Conservation (phyloP, 176 grass and related monocot species). For the Lolium multiflorum region DNA sequence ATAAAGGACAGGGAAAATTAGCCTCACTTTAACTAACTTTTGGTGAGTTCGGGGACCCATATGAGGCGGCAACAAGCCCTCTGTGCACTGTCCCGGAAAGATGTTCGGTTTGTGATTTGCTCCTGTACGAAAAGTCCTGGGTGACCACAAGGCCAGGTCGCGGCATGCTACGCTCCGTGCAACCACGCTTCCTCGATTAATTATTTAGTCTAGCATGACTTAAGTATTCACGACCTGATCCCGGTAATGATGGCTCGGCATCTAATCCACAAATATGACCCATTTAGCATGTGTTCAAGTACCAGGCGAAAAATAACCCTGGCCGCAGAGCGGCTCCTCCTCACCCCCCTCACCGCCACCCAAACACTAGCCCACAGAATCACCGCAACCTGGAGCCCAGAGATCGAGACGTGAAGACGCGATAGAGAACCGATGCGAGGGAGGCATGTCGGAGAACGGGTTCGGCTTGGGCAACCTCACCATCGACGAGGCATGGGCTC, state of each 20-base stretch:
- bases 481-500: too few species aligned
- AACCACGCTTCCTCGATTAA: background rate
- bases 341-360: too few species aligned
- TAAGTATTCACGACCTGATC: too few species aligned
- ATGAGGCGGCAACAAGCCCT: constrained; percentile 2
- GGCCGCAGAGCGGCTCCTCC: too few species aligned
- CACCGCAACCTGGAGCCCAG: too few species aligned
- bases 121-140: constrained; percentile 16
- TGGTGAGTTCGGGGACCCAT: background rate
- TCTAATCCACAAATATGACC: background rate
- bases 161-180: background rate
- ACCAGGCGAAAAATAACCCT: too few species aligned
- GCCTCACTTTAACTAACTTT: background rate
- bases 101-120: constrained; percentile 15
- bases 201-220: too few species aligned
- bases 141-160: background rate
- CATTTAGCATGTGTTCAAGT: background rate
- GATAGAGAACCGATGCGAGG: too few species aligned
- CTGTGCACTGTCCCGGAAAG: background rate
- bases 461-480: too few species aligned
- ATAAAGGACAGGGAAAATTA: background rate
- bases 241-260: background rate
- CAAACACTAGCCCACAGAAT: too few species aligned
- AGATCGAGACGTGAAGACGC: too few species aligned
- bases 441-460: too few species aligned